Evolutionary conservation across 2,329 filamentous ascomycete genomes (phyloP).

Genomic region (Ophiostoma australiae): DNA sequence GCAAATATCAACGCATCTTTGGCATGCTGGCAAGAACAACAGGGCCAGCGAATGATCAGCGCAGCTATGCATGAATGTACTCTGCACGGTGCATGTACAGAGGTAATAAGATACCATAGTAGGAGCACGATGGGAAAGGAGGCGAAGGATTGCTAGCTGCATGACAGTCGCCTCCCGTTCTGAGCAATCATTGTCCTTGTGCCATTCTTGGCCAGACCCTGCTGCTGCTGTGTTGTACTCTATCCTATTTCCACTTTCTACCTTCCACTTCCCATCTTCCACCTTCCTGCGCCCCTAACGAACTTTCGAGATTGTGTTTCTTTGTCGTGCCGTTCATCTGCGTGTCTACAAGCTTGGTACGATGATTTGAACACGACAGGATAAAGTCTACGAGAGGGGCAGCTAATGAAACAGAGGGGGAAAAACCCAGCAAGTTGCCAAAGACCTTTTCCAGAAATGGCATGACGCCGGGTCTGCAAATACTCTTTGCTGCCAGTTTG

Average conservation of each 20-base stretch:
- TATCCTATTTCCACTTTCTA: background rate
- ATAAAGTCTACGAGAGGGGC: background rate
- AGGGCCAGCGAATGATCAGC: no score
- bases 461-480: conserved; percentile 1
- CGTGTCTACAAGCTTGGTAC: background rate
- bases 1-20: background rate
- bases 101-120: no score
- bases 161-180: background rate
- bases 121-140: background rate
- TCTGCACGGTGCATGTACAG: no score
- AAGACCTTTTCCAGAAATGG: background rate
- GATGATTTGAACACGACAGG: background rate
- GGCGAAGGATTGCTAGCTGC: conserved; percentile 6
- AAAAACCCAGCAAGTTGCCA: background rate
- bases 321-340: background rate
- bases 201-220: background rate
- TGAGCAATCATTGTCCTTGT: background rate
- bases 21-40: background rate
- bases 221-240: background rate
- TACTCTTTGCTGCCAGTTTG: background rate
- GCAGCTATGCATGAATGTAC: no score
- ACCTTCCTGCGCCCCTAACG: background rate
- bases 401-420: conserved; percentile 7
- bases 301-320: background rate
- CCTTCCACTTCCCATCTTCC: background rate